Evolutionary conservation across 768 basidiomycete genomes (phyloP).

Genomic region (Ramaria rubella): DNA sequence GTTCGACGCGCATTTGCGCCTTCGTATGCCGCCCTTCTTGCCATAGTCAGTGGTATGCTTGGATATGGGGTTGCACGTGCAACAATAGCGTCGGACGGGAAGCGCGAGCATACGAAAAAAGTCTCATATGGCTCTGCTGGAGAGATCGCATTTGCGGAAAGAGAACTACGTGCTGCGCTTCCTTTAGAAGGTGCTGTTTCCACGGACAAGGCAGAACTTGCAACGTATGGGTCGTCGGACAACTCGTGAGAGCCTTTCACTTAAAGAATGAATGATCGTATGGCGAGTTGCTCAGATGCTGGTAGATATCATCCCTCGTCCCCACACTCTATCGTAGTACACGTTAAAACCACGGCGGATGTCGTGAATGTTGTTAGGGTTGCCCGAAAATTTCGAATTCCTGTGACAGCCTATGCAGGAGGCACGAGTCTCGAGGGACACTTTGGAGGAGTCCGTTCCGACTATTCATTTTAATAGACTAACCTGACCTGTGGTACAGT

Average conservation of each 20-base stretch:
- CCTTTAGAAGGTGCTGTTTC: slow-evolving; percentile 41
- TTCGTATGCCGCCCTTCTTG: not conserved
- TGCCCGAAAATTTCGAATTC: slow-evolving; percentile 64
- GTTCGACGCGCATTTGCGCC: not conserved
- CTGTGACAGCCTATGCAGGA: slow-evolving; percentile 76
- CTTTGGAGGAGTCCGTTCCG: slow-evolving; percentile 56
- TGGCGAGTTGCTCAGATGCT: not conserved
- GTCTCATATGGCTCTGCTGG: not conserved
- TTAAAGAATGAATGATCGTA: slow-evolving; percentile 3
- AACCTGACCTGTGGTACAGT: slow-evolving; percentile 20
- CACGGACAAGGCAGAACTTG: slow-evolving; percentile 45
- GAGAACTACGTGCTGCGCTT: slow-evolving; percentile 41
- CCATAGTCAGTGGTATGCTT: slow-evolving; percentile 1
- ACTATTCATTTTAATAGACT: not conserved
- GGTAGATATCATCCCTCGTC: slow-evolving; percentile 43
- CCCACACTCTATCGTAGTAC: slow-evolving; percentile 43
- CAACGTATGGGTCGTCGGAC: slow-evolving; percentile 57
- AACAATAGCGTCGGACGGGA: slow-evolving; percentile 4
- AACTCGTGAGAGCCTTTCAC: slow-evolving; percentile 39
- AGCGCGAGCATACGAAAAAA: not conserved
- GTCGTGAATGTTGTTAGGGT: slow-evolving; percentile 76
- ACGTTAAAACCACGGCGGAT: slow-evolving; percentile 65
- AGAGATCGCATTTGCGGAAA: slow-evolving; percentile 1
- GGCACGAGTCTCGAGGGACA: slow-evolving; percentile 88
- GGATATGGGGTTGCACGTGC: slow-evolving; percentile 1